Conservation (phyloP, 2,329 filamentous ascomycete species). For the Verticillium nonalfalfae region DNA sequence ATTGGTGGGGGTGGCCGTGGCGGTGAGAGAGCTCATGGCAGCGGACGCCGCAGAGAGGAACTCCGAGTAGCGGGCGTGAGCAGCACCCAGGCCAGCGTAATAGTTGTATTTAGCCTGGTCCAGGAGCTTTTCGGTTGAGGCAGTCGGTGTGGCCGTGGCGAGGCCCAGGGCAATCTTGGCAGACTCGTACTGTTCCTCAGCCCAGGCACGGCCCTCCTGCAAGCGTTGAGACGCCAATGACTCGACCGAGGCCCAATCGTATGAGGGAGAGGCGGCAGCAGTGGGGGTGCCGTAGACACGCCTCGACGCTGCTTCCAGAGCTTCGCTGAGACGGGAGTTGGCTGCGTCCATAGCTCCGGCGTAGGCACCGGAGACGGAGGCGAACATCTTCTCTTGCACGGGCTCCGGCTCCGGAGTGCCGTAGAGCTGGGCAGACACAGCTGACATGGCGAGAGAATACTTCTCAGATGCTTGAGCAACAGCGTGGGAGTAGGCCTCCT, state of each 20-base stretch:
- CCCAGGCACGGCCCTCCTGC: conserved; percentile 62
- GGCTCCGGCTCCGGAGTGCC: conserved; percentile 60
- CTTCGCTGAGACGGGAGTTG: conserved; percentile 49
- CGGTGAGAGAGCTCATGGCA: conserved; percentile 54
- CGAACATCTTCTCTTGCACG: conserved; percentile 58
- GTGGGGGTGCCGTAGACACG: conserved; percentile 42
- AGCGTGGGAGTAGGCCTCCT: conserved; percentile 58
- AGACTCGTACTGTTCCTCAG: conserved; percentile 64
- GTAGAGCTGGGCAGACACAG: conserved; percentile 60
- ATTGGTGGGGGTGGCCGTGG: conserved; percentile 54
- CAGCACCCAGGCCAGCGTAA: conserved; percentile 71
- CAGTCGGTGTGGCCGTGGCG: conserved; percentile 53
- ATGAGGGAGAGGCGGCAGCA: conserved; percentile 30
- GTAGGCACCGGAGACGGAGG: conserved; percentile 63
- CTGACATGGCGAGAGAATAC: conserved; percentile 61
- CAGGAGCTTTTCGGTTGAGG: conserved; percentile 49
- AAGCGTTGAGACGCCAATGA: conserved; percentile 66
- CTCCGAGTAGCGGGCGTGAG: conserved; percentile 71
- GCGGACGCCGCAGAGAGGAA: conserved; percentile 68
- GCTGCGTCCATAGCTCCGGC: conserved; percentile 58
- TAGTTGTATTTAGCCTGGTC: conserved; percentile 61
- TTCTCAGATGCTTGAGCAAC: conserved; percentile 60
- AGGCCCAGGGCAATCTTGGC: conserved; percentile 60
- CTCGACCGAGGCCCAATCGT: conserved; percentile 42
- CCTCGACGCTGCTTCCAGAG: conserved; percentile 45